These are phyloP conservation scores for Macaranga tanarius DNA, from an alignment of 441 rosid genomes.

Conservation along the genomic window DNA sequence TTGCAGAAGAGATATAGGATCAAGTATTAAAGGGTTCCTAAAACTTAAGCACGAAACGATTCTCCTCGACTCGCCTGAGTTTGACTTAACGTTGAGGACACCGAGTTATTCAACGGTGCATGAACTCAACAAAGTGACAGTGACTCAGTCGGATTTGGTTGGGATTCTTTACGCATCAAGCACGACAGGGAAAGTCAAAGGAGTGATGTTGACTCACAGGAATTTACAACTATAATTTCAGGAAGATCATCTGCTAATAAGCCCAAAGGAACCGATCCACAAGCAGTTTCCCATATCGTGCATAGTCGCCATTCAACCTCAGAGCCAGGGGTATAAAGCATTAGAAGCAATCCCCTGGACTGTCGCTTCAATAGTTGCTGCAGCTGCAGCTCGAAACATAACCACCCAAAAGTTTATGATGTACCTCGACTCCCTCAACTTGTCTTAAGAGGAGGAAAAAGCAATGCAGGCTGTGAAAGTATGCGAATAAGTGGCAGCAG, in stretches of 20 bases:
- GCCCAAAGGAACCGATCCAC: conserved; percentile 89
- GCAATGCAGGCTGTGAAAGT: conserved; percentile 96
- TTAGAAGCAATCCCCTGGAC: conserved; percentile 99
- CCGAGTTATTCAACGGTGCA: too few relatives aligned
- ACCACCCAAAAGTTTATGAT: conserved; percentile 70
- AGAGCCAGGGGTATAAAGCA: conserved; percentile 99
- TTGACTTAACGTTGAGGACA: too few relatives aligned
- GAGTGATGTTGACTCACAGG: too few relatives aligned
- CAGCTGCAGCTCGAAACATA: conserved; percentile 86
- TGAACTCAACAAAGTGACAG: too few relatives aligned
- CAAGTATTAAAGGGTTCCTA: too few relatives aligned
- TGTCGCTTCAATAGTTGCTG: conserved; percentile 98
- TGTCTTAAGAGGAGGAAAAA: conserved; percentile 92
- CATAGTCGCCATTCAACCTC: conserved; percentile 99
- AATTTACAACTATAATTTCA: conserved; percentile 85
- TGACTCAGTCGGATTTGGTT: too few relatives aligned
- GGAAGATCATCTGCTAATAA: conserved; percentile 99
- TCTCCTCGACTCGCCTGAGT: too few relatives aligned
- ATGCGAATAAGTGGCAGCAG: conserved; percentile 95
- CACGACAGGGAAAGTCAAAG: too few relatives aligned
- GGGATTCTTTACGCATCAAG: too few relatives aligned
- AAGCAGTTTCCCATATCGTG: conserved; percentile 99
- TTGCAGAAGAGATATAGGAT: too few relatives aligned
- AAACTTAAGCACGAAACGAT: too few relatives aligned
- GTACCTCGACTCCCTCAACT: conserved; percentile 89